Evolutionary conservation across 1,284 basidiomycete species (phyloP), one percentile per base, ranked within the genome.

Genomic region (Cystobasidium slooffiae): DNA sequence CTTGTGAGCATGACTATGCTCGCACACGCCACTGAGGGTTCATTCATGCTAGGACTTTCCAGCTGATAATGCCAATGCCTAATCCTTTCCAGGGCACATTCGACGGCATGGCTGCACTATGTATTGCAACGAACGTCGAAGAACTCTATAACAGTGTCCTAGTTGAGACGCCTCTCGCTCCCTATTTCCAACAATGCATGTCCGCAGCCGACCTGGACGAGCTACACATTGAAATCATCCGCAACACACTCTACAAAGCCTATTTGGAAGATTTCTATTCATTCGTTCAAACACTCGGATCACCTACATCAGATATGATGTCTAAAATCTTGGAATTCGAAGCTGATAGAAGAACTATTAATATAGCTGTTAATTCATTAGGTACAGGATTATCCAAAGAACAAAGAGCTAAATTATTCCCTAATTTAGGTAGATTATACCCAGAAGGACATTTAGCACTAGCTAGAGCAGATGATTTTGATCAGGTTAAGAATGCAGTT

Each of bases 331-430:
- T 99, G 68, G 86, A 91, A 7, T 99, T 99, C 81, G 97, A 99
- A 85, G 97, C 97, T 41, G 96, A 99, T 84, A 88, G 96, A 49
- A 89, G 97, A 66, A 91, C 94, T 2, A 91, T 99, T 83, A 99
- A 99, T 85, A 98, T 99, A 83, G 97, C 97, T 46, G 93, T 99
- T 86, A 99, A 99, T 86, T 98, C 96, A 31, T 97, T 99, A 83
- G 91, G 91, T 77, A 98, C 97, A 10, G 92, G 93, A 80, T 88
- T 99, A 73, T 87, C 90, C 55, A 99, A 99, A 83, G 96, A 99
- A 81, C 91, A 94, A 80, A 91, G 97, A 46, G 94, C 94, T n/a
- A 89, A 90, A 78, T 88, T 99, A 55, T 99, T 97, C 87, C 97
- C 97, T 6, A 87, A 89, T 22, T 92, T 99, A 74, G 97, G 97